Conservation (phyloP, 306 rosid genomes). For the Fragaria nilgerrensis region DNA sequence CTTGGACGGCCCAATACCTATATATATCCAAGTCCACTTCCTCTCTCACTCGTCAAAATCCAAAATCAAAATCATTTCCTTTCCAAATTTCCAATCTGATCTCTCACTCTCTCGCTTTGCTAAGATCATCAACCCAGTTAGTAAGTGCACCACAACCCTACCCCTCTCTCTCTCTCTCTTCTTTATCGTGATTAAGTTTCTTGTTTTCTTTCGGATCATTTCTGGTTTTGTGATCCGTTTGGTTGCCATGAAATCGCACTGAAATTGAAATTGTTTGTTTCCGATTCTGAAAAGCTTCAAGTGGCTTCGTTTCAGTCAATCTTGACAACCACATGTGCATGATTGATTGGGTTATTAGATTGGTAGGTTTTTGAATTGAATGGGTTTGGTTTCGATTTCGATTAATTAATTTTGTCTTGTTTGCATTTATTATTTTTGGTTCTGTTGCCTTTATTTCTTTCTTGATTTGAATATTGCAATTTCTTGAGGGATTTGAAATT, state of each 20-base stretch:
- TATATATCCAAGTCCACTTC: background rate
- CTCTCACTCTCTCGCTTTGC: background rate
- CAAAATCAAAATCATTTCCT: conserved; percentile 6
- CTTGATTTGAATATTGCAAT: background rate
- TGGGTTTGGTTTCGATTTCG: background rate
- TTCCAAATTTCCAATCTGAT: background rate
- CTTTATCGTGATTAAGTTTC: background rate
- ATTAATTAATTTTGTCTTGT: background rate
- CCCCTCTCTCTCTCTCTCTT: background rate
- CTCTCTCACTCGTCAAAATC: background rate
- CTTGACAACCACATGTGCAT: background rate
- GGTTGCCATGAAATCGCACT: conserved; percentile 7
- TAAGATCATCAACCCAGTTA: background rate
- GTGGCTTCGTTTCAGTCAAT: background rate
- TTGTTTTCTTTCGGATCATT: background rate
- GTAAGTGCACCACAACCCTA: background rate
- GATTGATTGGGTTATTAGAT: background rate
- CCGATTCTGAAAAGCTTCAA: background rate
- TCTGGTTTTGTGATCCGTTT: conserved; percentile 12
- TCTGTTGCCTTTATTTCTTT: background rate
- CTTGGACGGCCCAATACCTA: background rate
- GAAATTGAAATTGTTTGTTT: background rate
- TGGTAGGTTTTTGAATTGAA: conserved; percentile 9
- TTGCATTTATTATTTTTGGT: conserved; percentile 3
- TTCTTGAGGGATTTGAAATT: background rate